Base-by-base conservation (phyloP, 1,284 basidiomycete genomes). In the Puccinia hordei region DNA sequence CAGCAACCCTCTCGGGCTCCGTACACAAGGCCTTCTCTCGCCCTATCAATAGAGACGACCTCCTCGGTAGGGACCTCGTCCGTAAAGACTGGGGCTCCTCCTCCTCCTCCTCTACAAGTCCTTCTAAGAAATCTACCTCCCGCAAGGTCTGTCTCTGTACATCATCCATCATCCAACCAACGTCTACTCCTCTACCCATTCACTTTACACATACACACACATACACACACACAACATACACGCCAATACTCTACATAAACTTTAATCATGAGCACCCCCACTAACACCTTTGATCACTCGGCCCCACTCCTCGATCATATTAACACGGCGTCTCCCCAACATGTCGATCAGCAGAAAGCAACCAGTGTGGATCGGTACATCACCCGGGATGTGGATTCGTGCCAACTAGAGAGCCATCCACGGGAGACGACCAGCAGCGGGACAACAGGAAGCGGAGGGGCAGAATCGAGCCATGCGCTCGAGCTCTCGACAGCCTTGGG, bases 401-500 rank as follows among this genome's bases (percentile, higher is more conserved):
- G 76, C n/a, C 51, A 55, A n/a, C 68, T 73, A 3, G 78, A 80
- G 17, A 41, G 41, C 35, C 66, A 72, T 66, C 44, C 69, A 15
- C 53, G 69, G 9, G 78, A 73, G 22, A 38, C 41, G 30, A 35
- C 41, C 41, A 63, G 44, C 49, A 49, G 30, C 30, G 63, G 63
- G 63, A 46, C 63, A 10, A 46, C 38, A 10, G 49, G 41, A 46
- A 9, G 35, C 4, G 53, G 53, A 24, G 35, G 35, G 27, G 27
- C n/a, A 33, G 82, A 82, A 49, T 81, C 81, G 46, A 76, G 63
- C 38, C 84, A 85, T 78, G 83, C 83, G 9, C 81, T 82, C 24
- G 83, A 85, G 61, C 81, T 85, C 15, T 83, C 83, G 33, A 68
- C 73, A 3, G 82, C 84, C 24, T 82, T 85, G 55, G 83, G 83